Evolutionary conservation across 129 eudicot genomes (phyloP).

Genomic region (Lactuca sativa): DNA sequence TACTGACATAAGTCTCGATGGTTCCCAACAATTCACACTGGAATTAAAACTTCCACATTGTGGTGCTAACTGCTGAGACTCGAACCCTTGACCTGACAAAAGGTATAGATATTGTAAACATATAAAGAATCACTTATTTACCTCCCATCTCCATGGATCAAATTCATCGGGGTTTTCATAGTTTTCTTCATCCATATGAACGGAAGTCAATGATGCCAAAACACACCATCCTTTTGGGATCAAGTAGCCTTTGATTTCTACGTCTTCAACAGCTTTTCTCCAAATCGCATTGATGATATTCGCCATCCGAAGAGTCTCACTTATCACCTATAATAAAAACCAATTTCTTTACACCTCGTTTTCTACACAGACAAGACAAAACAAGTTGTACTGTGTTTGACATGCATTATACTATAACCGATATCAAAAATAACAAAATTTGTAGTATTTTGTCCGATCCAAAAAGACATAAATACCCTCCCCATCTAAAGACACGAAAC

Average conservation of each 20-base stretch:
- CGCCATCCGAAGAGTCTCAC: slow-evolving; percentile 91
- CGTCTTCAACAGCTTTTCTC: slow-evolving; percentile 88
- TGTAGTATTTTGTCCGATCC: too few relatives aligned
- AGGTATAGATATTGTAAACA: neutral
- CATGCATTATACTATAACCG: neutral
- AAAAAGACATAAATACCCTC: neutral
- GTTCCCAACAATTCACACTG: neutral
- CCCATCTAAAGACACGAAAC: slow-evolving; percentile 21
- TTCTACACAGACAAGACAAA: neutral
- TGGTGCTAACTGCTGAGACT: neutral
- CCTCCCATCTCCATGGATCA: slow-evolving; percentile 99
- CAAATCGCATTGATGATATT: slow-evolving; percentile 89
- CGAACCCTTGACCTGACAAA: neutral
- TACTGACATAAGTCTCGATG: neutral
- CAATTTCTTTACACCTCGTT: neutral
- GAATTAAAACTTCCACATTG: neutral
- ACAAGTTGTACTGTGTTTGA: neutral
- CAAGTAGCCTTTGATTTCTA: slow-evolving; percentile 79
- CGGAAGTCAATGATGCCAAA: slow-evolving; percentile 86
- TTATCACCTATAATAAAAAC: slow-evolving; percentile 60
- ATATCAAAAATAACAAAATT: too few relatives aligned
- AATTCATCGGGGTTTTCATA: slow-evolving; percentile 78
- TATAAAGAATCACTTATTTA: slow-evolving; percentile 25
- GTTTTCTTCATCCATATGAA: slow-evolving; percentile 88
- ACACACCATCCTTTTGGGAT: slow-evolving; percentile 96